Evolutionary conservation across 2,329 filamentous ascomycete species (phyloP).

Genomic region (Leptographium galeiforme): DNA sequence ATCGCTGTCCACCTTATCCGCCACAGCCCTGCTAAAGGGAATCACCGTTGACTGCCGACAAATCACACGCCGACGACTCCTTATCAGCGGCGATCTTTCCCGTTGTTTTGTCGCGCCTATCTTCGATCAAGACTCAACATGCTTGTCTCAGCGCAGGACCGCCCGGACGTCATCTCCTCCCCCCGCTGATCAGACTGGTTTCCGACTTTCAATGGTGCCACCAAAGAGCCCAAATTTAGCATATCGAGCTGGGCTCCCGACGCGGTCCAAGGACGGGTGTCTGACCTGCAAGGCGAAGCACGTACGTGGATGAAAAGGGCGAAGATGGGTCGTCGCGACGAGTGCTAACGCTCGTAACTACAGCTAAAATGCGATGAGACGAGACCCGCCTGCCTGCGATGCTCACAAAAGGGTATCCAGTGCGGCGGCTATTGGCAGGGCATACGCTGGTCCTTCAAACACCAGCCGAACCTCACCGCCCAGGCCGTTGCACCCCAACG

Average conservation of each 20-base stretch:
- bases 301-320: neutral
- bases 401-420: constrained; percentile 14
- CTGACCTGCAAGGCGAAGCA: constrained; percentile 7
- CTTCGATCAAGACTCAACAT: neutral
- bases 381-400: constrained; percentile 15
- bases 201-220: neutral
- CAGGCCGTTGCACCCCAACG: neutral
- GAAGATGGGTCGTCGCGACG: no score
- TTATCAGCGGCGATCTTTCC: no score
- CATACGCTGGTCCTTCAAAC: constrained; percentile 26
- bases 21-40: neutral
- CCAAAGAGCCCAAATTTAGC: constrained; percentile 1
- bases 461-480: constrained; percentile 15
- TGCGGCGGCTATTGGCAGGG: constrained; percentile 18
- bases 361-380: constrained; percentile 19
- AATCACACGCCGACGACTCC: neutral
- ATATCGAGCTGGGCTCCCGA: constrained; percentile 6
- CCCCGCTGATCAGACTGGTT: neutral
- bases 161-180: neutral
- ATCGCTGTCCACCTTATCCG: no score
- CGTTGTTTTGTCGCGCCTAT: no score
- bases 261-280: constrained; percentile 4
- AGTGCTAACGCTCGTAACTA: neutral
- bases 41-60: neutral
- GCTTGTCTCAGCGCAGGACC: neutral